Conservation (phyloP, 148 eudicot species). For the Bassia scoparia region DNA sequence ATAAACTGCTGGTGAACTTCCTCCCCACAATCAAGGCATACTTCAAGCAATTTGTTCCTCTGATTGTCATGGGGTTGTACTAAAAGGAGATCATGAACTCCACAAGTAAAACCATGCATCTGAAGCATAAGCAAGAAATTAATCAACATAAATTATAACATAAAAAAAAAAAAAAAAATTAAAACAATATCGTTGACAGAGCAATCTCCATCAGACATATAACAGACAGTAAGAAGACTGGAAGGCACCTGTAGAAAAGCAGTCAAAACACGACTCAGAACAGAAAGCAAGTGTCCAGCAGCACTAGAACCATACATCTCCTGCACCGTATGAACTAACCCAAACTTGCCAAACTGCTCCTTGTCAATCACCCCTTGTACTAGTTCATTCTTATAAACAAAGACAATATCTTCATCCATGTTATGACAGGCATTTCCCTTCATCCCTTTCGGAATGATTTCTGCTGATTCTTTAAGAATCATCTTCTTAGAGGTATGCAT, state of each 20-base stretch:
- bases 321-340: constrained; percentile 93
- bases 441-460: constrained; percentile 17
- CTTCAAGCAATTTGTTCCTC: constrained; percentile 70
- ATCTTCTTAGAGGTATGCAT: constrained; percentile 23
- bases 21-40: constrained; percentile 64
- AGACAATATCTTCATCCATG: constrained; percentile 64
- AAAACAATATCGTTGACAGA: neutral
- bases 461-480: constrained; percentile 9
- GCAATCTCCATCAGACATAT: neutral
- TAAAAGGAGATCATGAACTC: constrained; percentile 83
- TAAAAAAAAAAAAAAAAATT: neutral
- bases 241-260: constrained; percentile 64
- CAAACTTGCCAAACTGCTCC: constrained; percentile 98
- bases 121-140: constrained; percentile 28
- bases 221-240: neutral
- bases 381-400: constrained; percentile 77
- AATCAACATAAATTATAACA: neutral
- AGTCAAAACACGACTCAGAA: constrained; percentile 78
- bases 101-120: constrained; percentile 96
- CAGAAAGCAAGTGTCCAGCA: constrained; percentile 87
- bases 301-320: constrained; percentile 79
- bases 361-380: constrained; percentile 97
- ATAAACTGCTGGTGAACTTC: constrained; percentile 63
- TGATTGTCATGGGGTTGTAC: constrained; percentile 46
- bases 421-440: constrained; percentile 22